Conservation (phyloP, 208 protist genomes). For the Perkinsela sp. region DNA sequence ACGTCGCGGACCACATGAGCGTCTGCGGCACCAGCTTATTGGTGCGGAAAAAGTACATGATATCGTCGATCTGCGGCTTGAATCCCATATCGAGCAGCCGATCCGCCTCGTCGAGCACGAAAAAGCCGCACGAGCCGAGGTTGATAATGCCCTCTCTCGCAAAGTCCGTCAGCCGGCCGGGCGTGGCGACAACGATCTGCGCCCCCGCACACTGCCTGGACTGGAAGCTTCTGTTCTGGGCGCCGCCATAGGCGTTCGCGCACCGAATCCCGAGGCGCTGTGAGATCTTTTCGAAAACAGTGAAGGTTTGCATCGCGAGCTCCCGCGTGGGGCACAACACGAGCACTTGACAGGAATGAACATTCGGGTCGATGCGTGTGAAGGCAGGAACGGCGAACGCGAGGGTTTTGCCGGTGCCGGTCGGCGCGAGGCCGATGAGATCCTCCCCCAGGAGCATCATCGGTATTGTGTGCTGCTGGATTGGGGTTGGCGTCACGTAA, state of each 20-base stretch:
- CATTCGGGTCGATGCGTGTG: conserved; percentile 7
- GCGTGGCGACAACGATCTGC: conserved; percentile 87
- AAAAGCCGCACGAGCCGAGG: conserved; percentile 55
- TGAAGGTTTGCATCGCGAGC: conserved; percentile 77
- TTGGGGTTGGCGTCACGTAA: conserved; percentile 27
- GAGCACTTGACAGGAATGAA: conserved; percentile 18
- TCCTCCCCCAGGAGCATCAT: conserved; percentile 47
- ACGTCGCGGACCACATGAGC: conserved; percentile 86
- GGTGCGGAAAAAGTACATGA: conserved; percentile 42
- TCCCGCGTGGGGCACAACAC: conserved; percentile 86
- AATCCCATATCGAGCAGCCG: conserved; percentile 75
- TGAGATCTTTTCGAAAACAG: conserved; percentile 33
- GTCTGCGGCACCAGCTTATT: conserved; percentile 61
- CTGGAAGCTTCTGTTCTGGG: not conserved
- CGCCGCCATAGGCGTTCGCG: conserved; percentile 8
- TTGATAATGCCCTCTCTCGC: conserved; percentile 57
- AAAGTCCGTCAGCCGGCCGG: conserved; percentile 85
- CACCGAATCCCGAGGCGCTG: conserved; percentile 5
- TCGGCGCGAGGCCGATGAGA: conserved; percentile 67
- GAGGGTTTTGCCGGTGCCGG: conserved; percentile 81
- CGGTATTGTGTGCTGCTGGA: conserved; percentile 43
- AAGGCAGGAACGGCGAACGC: conserved; percentile 75
- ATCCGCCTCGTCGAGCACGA: conserved; percentile 99
- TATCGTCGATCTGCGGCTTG: conserved; percentile 65
- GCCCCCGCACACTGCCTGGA: conserved; percentile 6